Evolutionary conservation across 805 yeast species (phyloP).

Genomic region (Cyberlindnera americana): DNA sequence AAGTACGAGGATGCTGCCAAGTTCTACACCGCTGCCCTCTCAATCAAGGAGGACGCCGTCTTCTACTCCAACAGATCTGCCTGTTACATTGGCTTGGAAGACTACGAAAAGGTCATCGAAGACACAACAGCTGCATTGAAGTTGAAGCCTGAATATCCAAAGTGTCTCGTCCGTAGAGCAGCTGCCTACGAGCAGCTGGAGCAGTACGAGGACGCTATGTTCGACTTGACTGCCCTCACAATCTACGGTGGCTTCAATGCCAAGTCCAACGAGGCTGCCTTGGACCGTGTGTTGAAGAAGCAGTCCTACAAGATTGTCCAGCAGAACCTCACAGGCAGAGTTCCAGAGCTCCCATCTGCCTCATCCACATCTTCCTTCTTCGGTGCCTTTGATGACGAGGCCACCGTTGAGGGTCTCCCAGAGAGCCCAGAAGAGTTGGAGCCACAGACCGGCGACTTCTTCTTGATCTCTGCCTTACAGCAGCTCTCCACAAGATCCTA

Average conservation of each 20-base stretch:
- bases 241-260: constrained; percentile 81
- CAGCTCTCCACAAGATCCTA: constrained; percentile 44
- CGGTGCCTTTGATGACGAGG: constrained; percentile 71
- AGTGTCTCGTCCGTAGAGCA: constrained; percentile 91
- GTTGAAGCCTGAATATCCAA: constrained; percentile 84
- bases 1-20: constrained; percentile 72
- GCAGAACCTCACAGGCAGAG: constrained; percentile 42
- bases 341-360: constrained; percentile 65
- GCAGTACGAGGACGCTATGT: constrained; percentile 77
- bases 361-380: constrained; percentile 83
- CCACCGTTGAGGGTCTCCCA: constrained; percentile 43
- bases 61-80: constrained; percentile 96
- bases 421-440: constrained; percentile 12
- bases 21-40: constrained; percentile 74
- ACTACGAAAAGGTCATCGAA: constrained; percentile 79
- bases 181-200: constrained; percentile 83
- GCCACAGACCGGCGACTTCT: constrained; percentile 58
- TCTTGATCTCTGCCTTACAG: constrained; percentile 61
- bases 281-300: constrained; percentile 83
- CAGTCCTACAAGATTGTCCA: constrained; percentile 73
- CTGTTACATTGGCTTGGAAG: constrained; percentile 78
- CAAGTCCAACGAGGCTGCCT: constrained; percentile 68
- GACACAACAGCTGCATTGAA: constrained; percentile 85
- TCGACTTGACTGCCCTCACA: constrained; percentile 86
- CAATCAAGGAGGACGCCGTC: constrained; percentile 76